A percentile compares a stretch with the other conserved stretches of the same genome.
phyloP scores from a whole-genome alignment of 202 grass and related monocot species.

The Schoenoplectus tabernaemontani region DNA sequence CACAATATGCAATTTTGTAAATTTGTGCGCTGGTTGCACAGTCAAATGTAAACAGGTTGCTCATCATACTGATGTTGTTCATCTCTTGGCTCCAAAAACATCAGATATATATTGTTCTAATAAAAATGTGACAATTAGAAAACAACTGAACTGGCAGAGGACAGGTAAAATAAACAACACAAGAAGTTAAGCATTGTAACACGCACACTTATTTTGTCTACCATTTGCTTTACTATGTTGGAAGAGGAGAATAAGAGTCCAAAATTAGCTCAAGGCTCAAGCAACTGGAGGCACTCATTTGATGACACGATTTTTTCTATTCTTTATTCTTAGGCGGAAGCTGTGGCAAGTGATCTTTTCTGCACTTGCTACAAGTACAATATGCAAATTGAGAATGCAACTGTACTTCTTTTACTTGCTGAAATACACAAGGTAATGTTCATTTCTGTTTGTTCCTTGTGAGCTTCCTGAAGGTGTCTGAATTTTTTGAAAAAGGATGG shows the following conservation, averaged over 20 bases:
- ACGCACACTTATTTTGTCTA: not conserved
- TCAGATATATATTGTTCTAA: not conserved
- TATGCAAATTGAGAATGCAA: slow-evolving; percentile 92
- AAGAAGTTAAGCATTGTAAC: not conserved
- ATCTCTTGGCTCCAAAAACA: not conserved
- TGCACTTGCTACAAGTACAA: slow-evolving; percentile 85
- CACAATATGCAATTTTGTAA: not conserved
- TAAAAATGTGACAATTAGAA: not conserved
- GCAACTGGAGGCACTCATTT: not conserved
- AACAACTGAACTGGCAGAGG: not conserved
- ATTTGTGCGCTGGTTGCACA: not conserved
- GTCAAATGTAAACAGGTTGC: not conserved
- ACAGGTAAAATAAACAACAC: not conserved
- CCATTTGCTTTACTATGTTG: not conserved
- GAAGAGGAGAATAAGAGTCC: not conserved
- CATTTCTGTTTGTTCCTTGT: not conserved
- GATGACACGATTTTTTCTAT: not conserved
- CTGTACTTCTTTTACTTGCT: slow-evolving; percentile 86
- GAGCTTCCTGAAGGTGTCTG: not conserved
- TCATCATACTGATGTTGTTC: not conserved
- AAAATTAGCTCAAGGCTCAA: slow-evolving; percentile 4
- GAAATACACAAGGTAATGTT: slow-evolving; percentile 79
- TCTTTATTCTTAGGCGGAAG: slow-evolving; percentile 53
- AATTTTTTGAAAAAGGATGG: not conserved
- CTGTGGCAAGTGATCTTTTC: slow-evolving; percentile 73